phyloP scores from a whole-genome alignment of 768 basidiomycete genomes.

The Pleurotus pulmonarius region DNA sequence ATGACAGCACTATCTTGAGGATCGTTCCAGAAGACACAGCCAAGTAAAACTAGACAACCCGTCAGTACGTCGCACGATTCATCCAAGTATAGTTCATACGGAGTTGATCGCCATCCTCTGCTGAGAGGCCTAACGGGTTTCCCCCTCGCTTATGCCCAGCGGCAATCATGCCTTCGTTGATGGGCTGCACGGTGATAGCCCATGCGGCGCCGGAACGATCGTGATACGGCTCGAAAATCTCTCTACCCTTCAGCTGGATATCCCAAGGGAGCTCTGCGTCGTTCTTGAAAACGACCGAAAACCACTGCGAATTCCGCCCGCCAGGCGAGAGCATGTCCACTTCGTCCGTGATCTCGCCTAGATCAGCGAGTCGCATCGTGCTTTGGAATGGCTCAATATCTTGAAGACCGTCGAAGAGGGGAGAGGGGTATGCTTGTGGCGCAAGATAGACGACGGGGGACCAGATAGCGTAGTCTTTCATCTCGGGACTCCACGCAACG shows the following conservation, averaged over 20 bases:
- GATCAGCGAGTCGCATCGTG: neutral
- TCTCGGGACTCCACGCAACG: neutral
- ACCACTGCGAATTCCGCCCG: slow-evolving; percentile 6
- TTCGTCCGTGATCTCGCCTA: neutral
- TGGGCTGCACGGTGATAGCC: slow-evolving; percentile 5
- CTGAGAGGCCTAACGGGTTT: slow-evolving; percentile 3
- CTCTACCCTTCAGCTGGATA: slow-evolving; percentile 4
- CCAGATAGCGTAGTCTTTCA: neutral
- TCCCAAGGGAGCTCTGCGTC: slow-evolving; percentile 5
- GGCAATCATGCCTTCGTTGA: slow-evolving; percentile 3
- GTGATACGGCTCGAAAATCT: neutral
- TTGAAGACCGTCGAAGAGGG: neutral
- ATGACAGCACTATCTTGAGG: slow-evolving; percentile 6
- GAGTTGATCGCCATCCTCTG: slow-evolving; percentile 9
- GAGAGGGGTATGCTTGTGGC: neutral
- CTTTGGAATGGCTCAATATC: neutral
- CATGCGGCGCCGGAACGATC: neutral
- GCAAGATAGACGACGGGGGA: neutral
- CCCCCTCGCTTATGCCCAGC: slow-evolving; percentile 4
- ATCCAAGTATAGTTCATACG: neutral
- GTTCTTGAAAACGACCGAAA: slow-evolving; percentile 3
- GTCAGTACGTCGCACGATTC: neutral
- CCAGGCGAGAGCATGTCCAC: neutral
- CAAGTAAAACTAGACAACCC: neutral
- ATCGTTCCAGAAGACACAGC: slow-evolving; percentile 9